These are phyloP conservation scores for Candida ficus DNA, from an alignment of 805 yeast species.

Conservation along the genomic window DNA sequence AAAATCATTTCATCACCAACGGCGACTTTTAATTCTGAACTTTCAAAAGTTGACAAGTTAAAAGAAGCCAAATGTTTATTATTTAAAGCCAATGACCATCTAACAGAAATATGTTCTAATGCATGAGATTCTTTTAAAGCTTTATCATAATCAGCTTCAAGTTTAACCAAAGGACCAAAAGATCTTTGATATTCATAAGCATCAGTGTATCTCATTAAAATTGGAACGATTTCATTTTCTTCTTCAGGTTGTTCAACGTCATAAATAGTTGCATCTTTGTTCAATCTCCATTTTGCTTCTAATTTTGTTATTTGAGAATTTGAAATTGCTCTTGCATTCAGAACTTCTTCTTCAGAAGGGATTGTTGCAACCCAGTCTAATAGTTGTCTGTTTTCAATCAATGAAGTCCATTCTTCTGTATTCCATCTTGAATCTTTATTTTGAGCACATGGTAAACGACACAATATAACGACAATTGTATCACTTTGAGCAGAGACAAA, in stretches of 20 bases:
- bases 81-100: slow-evolving; percentile 68
- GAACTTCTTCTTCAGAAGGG: slow-evolving; percentile 60
- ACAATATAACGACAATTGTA: slow-evolving; percentile 78
- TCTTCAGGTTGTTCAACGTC: slow-evolving; percentile 53
- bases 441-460: slow-evolving; percentile 87
- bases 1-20: slow-evolving; percentile 82
- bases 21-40: slow-evolving; percentile 60
- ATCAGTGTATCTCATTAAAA: slow-evolving; percentile 71
- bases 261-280: slow-evolving; percentile 64
- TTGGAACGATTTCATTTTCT: slow-evolving; percentile 62
- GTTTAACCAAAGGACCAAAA: slow-evolving; percentile 75
- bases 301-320: slow-evolving; percentile 62
- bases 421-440: slow-evolving; percentile 79
- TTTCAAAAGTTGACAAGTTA: slow-evolving; percentile 60
- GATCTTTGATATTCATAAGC: slow-evolving; percentile 82
- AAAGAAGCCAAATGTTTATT: slow-evolving; percentile 67
- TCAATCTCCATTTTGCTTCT: slow-evolving; percentile 78
- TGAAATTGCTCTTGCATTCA: slow-evolving; percentile 51
- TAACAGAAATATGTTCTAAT: slow-evolving; percentile 62
- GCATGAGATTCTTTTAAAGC: slow-evolving; percentile 72
- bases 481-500: slow-evolving; percentile 84
- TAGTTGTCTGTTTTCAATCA: slow-evolving; percentile 74
- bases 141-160: slow-evolving; percentile 79
- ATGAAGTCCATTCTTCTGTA: slow-evolving; percentile 78
- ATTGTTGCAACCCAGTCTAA: slow-evolving; percentile 75